Percentiles rank a stretch among this genome's conserved stretches.
Conservation (phyloP, 2,329 filamentous ascomycete species). For the Ceratocystiopsis sp. region DNA sequence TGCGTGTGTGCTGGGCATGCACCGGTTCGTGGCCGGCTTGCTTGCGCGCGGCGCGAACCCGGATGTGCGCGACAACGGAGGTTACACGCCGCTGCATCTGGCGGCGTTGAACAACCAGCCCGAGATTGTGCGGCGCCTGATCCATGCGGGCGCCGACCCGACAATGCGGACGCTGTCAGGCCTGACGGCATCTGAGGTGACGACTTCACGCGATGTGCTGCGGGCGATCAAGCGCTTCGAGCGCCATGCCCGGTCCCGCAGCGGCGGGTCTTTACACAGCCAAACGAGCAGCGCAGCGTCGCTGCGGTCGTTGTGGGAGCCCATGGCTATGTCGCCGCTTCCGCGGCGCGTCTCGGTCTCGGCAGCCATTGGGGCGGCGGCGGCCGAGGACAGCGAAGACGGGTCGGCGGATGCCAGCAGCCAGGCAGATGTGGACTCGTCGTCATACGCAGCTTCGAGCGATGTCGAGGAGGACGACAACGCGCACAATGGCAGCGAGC, state of each 20-base stretch:
- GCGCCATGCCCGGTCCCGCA: conserved; percentile 48
- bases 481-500: conserved; percentile 4
- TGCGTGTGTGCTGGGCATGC: conserved; percentile 57
- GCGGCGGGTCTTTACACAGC: conserved; percentile 42
- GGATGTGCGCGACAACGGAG: conserved; percentile 57
- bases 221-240: conserved; percentile 45
- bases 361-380: neutral
- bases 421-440: conserved; percentile 6
- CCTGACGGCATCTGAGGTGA: conserved; percentile 54
- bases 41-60: conserved; percentile 63
- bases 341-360: conserved; percentile 1
- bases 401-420: conserved; percentile 3
- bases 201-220: conserved; percentile 45
- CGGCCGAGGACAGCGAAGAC: neutral
- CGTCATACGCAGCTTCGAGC: conserved; percentile 6
- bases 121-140: conserved; percentile 59
- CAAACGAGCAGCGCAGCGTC: conserved; percentile 51
- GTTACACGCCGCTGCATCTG: conserved; percentile 69
- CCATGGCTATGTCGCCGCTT: conserved; percentile 11
- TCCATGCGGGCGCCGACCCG: conserved; percentile 56
- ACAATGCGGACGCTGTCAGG: conserved; percentile 52
- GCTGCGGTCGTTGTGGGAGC: conserved; percentile 49
- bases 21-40: conserved; percentile 59
- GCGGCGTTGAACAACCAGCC: conserved; percentile 60
- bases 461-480: conserved; percentile 1